Conservation (phyloP, 2,329 filamentous ascomycete species). For the Verticillium nubilum region DNA sequence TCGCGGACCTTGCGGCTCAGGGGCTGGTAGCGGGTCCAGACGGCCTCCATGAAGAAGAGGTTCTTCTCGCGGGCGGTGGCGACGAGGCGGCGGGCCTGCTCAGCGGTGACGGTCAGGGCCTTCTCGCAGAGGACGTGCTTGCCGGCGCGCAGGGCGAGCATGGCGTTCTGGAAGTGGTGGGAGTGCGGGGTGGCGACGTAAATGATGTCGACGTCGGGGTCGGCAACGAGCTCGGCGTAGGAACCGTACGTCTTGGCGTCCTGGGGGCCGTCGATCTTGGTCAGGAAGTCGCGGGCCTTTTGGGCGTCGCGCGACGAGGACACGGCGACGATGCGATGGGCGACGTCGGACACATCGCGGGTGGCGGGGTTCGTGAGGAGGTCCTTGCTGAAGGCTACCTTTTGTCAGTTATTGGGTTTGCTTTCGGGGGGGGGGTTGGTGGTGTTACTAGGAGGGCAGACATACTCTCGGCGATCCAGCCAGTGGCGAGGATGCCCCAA, state of each 20-base stretch:
- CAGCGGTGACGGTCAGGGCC: slow-evolving; percentile 77
- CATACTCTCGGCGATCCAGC: slow-evolving; percentile 52
- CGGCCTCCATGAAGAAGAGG: slow-evolving; percentile 77
- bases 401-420: not conserved
- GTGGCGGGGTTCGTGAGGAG: slow-evolving; percentile 67
- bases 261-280: slow-evolving; percentile 61
- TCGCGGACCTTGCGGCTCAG: slow-evolving; percentile 71
- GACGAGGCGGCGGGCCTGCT: slow-evolving; percentile 67
- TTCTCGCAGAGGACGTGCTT: slow-evolving; percentile 93
- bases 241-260: slow-evolving; percentile 70
- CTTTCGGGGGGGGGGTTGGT: not conserved
- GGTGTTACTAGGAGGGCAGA: slow-evolving; percentile 5
- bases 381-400: slow-evolving; percentile 66
- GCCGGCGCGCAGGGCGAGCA: slow-evolving; percentile 75
- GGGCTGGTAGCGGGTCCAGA: slow-evolving; percentile 88
- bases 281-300: slow-evolving; percentile 67
- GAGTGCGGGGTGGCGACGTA: slow-evolving; percentile 89
- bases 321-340: slow-evolving; percentile 72
- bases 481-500: slow-evolving; percentile 59
- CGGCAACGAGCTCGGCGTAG: slow-evolving; percentile 75
- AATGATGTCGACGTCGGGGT: slow-evolving; percentile 75
- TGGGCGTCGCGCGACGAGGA: slow-evolving; percentile 70
- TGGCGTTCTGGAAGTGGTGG: slow-evolving; percentile 87
- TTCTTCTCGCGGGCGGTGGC: slow-evolving; percentile 68
- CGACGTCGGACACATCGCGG: slow-evolving; percentile 66